Base-by-base conservation (phyloP, 2,329 filamentous ascomycete species). In the Aureobasidium sp. region DNA sequence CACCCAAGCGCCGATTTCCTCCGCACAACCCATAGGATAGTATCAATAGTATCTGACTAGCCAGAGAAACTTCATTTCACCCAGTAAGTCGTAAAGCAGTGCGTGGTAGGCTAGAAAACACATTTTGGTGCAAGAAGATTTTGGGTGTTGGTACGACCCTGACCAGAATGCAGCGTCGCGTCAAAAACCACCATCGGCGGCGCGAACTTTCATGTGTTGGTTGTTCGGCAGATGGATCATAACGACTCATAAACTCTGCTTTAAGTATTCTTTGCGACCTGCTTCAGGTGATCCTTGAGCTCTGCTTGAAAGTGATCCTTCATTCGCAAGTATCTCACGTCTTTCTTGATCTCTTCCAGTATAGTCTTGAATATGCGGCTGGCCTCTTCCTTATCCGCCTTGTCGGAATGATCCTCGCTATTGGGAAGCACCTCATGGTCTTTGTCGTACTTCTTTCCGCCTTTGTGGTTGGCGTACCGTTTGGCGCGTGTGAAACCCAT, bases 401-500 rank as follows among this genome's bases (percentile, higher is more conserved):
- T 75, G 29, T 75, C 81, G 58, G 73, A 68, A 68, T 82, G 79
- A 0, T 66, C 74, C 44, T 69, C 67, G 64, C 76, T 78, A 69
- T 77, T 81, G 21, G 73, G 72, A 63, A 81, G 65, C 3, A 42
- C 36, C 21, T 61, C 62, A 11, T 42, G 45, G 9, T 55, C 49
- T 21, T 59, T 53, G 25, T 65, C 54, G 39, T 63, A 63, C 52
- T 64, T 64, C 25, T 37, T 76, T 0, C 83, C 84, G 0, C 82
- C 77, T n/a, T 70, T 70, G 62, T 78, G 75, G 63, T 85, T 85
- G 16, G 82, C 82, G 72, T 86, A 86, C 62, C 83, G 71, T 66
- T 80, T 83, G 2, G 83, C 79, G 16, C 84, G 71, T 25, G 84
- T 86, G 82, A 86, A 86, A 1, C 84, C 78, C 84, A 86, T 87